Percentiles rank a stretch among this genome's conserved stretches.
Conservation (phyloP, 164 flowering plant species). For the Sedum album region DNA sequence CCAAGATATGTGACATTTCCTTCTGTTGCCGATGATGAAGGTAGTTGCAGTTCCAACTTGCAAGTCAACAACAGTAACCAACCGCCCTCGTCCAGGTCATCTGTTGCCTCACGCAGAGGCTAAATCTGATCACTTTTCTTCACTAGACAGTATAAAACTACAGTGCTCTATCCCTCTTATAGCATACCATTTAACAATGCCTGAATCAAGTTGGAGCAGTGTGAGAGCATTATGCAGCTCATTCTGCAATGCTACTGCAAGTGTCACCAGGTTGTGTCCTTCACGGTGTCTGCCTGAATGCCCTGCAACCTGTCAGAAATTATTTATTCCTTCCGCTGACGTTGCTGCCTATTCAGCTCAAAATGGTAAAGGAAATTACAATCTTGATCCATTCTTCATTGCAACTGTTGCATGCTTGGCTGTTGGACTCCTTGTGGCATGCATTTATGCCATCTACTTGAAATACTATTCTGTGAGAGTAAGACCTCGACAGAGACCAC, state of each 20-base stretch:
- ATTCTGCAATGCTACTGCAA: not conserved
- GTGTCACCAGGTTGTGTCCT: not conserved
- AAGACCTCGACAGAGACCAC: not conserved
- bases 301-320: not conserved
- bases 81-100: constrained; percentile 1
- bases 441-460: not conserved
- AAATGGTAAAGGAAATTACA: not conserved
- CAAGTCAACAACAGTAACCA: constrained; percentile 5
- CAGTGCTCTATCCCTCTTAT: not conserved
- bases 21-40: constrained; percentile 4
- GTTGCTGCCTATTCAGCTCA: not conserved
- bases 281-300: not conserved
- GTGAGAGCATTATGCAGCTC: not conserved
- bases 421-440: not conserved
- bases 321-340: not conserved
- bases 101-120: constrained; percentile 3
- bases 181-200: not conserved
- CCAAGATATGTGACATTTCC: constrained; percentile 3
- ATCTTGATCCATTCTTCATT: not conserved
- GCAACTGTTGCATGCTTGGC: not conserved
- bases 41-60: constrained; percentile 4
- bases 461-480: not conserved
- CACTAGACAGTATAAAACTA: not conserved
- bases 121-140: not conserved
- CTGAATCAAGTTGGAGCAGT: not conserved